phyloP scores from a whole-genome alignment of 768 basidiomycete species.

The Trichaptum fuscoviolaceum region DNA sequence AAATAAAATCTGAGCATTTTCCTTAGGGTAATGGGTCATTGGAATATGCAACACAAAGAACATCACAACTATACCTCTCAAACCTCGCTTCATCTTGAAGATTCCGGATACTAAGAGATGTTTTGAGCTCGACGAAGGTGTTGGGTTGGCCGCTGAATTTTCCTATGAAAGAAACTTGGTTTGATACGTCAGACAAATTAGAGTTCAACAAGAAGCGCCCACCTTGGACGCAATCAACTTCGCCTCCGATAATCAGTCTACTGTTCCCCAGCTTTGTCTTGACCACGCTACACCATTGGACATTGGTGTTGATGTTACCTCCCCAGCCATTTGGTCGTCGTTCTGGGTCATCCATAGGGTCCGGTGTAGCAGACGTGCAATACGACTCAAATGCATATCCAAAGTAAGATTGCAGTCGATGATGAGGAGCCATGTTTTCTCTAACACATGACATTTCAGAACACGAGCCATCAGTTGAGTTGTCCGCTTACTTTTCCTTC shows the following conservation, averaged over 20 bases:
- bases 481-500: conserved; percentile 55
- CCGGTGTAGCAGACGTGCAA: conserved; percentile 49
- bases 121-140: conserved; percentile 83
- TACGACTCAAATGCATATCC: conserved; percentile 90
- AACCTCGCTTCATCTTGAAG: conserved; percentile 64
- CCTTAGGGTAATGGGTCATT: conserved; percentile 31
- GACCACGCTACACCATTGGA: conserved; percentile 88
- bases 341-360: conserved; percentile 8
- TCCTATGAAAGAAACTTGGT: conserved; percentile 31
- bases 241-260: conserved; percentile 77
- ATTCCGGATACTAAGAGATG: conserved; percentile 66
- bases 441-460: conserved; percentile 30
- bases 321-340: conserved; percentile 51
- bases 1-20: conserved; percentile 92
- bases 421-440: conserved; percentile 58
- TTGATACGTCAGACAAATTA: conserved; percentile 5
- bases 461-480: background rate
- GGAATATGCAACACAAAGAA: background rate
- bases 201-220: conserved; percentile 14
- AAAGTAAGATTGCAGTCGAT: conserved; percentile 66
- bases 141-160: conserved; percentile 56
- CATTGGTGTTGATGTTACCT: conserved; percentile 79
- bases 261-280: conserved; percentile 76
- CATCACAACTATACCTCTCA: conserved; percentile 55
- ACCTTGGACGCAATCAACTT: conserved; percentile 89